Evolutionary conservation across 2,329 filamentous ascomycete genomes (phyloP).

Genomic region (Sclerotinia minor): DNA sequence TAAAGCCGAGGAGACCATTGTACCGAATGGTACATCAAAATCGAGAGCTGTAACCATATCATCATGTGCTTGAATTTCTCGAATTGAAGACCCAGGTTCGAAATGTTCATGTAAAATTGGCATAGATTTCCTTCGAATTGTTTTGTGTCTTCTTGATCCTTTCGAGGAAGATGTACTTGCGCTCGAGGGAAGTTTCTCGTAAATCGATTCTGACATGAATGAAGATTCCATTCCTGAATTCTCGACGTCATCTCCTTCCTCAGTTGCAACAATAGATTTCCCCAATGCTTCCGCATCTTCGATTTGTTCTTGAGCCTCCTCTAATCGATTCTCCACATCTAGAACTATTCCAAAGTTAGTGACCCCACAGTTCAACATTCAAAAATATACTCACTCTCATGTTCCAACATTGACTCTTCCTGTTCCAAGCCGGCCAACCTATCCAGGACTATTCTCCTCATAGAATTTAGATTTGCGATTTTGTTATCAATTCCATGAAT

Average conservation of each 20-base stretch:
- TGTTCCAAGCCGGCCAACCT: constrained; percentile 82
- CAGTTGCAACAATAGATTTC: constrained; percentile 53
- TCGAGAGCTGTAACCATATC: constrained; percentile 88
- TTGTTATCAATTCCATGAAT: constrained; percentile 97
- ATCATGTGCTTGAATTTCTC: constrained; percentile 82
- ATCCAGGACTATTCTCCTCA: constrained; percentile 90
- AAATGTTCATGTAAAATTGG: constrained; percentile 95
- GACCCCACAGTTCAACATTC: background rate
- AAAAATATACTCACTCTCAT: constrained; percentile 65
- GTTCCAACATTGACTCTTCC: constrained; percentile 86
- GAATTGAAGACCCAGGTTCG: constrained; percentile 82
- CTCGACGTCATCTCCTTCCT: constrained; percentile 52
- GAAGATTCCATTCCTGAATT: constrained; percentile 50
- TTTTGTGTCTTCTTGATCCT: constrained; percentile 54
- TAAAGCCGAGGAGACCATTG: constrained; percentile 85
- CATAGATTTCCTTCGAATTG: constrained; percentile 77
- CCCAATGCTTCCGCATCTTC: constrained; percentile 60
- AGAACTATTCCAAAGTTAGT: constrained; percentile 50
- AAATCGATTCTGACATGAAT: constrained; percentile 98
- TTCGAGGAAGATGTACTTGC: constrained; percentile 50
- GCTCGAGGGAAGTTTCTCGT: constrained; percentile 76
- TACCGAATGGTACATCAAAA: constrained; percentile 96
- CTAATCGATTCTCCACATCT: constrained; percentile 61
- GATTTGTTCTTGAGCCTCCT: constrained; percentile 59
- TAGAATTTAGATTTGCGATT: constrained; percentile 86